A percentile compares a stretch with the other conserved stretches of the same genome.
Conservation (phyloP, 1,284 basidiomycete genomes). For the Trichosporon inkin region DNA sequence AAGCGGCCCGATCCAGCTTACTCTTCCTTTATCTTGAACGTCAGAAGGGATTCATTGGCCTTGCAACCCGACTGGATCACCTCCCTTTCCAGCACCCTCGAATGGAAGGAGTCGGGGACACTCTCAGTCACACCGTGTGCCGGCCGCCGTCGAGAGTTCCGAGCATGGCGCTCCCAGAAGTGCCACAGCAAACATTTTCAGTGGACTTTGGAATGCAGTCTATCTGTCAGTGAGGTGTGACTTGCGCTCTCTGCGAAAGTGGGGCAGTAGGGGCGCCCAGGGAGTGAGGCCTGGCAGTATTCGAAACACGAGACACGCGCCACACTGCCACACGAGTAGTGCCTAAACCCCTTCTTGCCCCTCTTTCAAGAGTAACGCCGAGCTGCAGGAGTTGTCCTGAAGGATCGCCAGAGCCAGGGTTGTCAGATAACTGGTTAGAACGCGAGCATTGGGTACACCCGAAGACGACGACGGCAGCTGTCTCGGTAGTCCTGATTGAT, state of each 20-base stretch:
- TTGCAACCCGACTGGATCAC: no score
- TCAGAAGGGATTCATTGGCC: no score
- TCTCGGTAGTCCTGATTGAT: not conserved
- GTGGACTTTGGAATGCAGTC: not conserved
- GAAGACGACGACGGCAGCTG: not conserved
- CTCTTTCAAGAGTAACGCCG: not conserved
- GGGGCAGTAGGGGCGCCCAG: not conserved
- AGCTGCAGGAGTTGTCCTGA: not conserved
- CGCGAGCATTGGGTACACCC: not conserved
- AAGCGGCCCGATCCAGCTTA: no score
- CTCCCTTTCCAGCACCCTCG: no score
- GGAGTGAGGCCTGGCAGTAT: not conserved
- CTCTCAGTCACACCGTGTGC: no score
- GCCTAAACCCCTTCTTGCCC: slow-evolving; percentile 5
- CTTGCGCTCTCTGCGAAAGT: not conserved
- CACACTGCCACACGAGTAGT: slow-evolving; percentile 4
- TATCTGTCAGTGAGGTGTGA: not conserved
- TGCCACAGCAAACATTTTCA: no score
- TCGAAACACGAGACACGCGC: not conserved
- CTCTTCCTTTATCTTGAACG: no score
- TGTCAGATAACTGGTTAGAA: not conserved
- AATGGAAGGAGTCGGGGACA: no score
- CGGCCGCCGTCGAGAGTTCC: no score
- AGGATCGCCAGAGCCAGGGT: not conserved
- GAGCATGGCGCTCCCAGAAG: no score